Evolutionary conservation across 2,329 filamentous ascomycete genomes (phyloP).

Genomic region (Fusarium avenaceum): DNA sequence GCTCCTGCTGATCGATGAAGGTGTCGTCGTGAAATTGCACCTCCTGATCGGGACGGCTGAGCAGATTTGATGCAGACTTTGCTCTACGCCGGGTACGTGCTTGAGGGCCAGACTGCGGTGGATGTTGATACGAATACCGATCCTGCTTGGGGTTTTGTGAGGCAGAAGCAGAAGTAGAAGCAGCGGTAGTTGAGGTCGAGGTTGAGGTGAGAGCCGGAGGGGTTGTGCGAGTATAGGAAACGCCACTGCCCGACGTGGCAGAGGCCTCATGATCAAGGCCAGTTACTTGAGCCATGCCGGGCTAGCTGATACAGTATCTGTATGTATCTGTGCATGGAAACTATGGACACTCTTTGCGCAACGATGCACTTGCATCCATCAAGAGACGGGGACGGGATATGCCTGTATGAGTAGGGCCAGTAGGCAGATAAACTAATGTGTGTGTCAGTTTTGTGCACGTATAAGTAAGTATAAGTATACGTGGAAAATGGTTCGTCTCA

Average conservation of each 20-base stretch:
- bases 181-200: conserved; percentile 11
- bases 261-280: conserved; percentile 40
- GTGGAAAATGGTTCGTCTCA: conserved; percentile 6
- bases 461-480: conserved; percentile 1
- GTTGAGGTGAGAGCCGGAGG: conserved; percentile 24
- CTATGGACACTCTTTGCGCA: conserved; percentile 30
- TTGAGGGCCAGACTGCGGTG: conserved; percentile 11
- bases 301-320: conserved; percentile 31
- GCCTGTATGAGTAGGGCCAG: background rate
- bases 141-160: conserved; percentile 5
- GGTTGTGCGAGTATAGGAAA: conserved; percentile 34
- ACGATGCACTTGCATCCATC: conserved; percentile 45
- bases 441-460: conserved; percentile 10
- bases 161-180: conserved; percentile 10
- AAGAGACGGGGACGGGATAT: conserved; percentile 43
- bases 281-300: conserved; percentile 46
- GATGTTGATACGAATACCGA: conserved; percentile 19
- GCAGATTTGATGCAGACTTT: conserved; percentile 45
- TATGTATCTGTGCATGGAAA: background rate
- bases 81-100: conserved; percentile 42
- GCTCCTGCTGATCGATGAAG: conserved; percentile 36
- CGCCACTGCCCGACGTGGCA: conserved; percentile 43
- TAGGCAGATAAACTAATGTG: background rate
- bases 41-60: conserved; percentile 28
- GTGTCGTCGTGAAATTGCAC: conserved; percentile 42